These are phyloP conservation scores for Metroxylon sagu DNA, from an alignment of 176 grass and related monocot species.

Conservation along the genomic window DNA sequence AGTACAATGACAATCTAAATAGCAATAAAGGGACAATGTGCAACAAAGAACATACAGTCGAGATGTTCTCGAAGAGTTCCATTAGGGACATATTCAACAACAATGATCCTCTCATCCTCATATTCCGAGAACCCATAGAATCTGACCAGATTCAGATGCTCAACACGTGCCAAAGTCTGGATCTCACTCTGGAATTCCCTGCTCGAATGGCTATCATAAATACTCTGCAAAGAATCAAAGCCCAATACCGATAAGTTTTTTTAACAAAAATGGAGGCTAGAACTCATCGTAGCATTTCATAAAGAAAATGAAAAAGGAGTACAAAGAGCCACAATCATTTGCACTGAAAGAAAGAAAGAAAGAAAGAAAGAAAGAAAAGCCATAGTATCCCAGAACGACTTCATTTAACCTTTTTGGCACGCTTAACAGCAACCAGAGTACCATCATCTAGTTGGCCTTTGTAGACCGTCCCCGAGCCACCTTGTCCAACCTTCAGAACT, in stretches of 20 bases:
- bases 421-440: conserved; percentile 61
- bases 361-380: no score
- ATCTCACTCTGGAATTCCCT: conserved; percentile 84
- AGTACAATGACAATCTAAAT: no score
- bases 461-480: conserved; percentile 75
- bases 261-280: no score
- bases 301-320: no score
- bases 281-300: no score
- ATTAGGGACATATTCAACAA: conserved; percentile 81
- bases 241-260: not conserved
- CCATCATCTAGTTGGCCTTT: conserved; percentile 59
- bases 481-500: conserved; percentile 67
- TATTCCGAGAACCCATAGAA: conserved; percentile 72
- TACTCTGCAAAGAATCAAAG: conserved; percentile 31
- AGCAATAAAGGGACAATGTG: not conserved
- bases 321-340: no score
- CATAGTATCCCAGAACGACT: not conserved
- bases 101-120: conserved; percentile 69
- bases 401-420: conserved; percentile 58
- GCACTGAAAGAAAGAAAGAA: no score
- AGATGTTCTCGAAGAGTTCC: conserved; percentile 95
- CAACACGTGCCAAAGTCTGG: conserved; percentile 56
- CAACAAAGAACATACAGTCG: conserved; percentile 40
- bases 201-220: conserved; percentile 46
- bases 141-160: conserved; percentile 85